Conservation (phyloP, 352 stramenopile genomes). For the Pythium sp. region DNA sequence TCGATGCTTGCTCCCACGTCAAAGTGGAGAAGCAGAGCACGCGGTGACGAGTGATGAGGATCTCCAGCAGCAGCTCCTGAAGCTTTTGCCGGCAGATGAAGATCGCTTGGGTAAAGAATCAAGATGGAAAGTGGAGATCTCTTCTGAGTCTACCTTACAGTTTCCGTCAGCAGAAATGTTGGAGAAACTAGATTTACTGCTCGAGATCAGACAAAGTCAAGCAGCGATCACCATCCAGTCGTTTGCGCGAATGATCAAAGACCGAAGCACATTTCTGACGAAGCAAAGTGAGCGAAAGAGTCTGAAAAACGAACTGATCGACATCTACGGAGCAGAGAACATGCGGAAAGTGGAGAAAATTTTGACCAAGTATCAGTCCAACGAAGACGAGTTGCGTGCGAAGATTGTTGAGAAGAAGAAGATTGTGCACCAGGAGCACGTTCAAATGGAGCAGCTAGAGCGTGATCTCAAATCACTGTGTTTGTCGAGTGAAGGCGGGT, state of each 20-base stretch:
- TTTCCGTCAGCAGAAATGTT: conserved; percentile 31
- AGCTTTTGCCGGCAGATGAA: conserved; percentile 17
- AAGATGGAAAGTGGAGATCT: conserved; percentile 16
- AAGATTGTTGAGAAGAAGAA: conserved; percentile 36
- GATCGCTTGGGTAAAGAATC: not conserved
- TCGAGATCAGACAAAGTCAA: conserved; percentile 30
- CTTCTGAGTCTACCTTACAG: conserved; percentile 18
- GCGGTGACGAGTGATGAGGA: conserved; percentile 12
- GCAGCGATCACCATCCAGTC: conserved; percentile 36
- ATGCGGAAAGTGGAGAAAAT: conserved; percentile 33
- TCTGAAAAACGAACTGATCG: conserved; percentile 37
- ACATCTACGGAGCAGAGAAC: conserved; percentile 34
- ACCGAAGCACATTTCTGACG: conserved; percentile 22
- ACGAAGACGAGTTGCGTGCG: conserved; percentile 36
- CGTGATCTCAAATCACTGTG: conserved; percentile 43
- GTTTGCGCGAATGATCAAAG: conserved; percentile 37
- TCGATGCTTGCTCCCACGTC: conserved; percentile 19
- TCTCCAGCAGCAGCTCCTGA: conserved; percentile 19
- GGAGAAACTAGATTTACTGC: conserved; percentile 39
- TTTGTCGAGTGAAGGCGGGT: conserved; percentile 26
- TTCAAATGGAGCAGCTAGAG: conserved; percentile 25
- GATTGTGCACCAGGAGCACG: conserved; percentile 22
- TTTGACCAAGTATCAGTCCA: conserved; percentile 37
- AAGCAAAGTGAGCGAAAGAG: conserved; percentile 30
- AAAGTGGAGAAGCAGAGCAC: not conserved